These are phyloP conservation scores for Aspergillus neoniger DNA, from an alignment of 2,329 filamentous ascomycete genomes.

Conservation along the genomic window DNA sequence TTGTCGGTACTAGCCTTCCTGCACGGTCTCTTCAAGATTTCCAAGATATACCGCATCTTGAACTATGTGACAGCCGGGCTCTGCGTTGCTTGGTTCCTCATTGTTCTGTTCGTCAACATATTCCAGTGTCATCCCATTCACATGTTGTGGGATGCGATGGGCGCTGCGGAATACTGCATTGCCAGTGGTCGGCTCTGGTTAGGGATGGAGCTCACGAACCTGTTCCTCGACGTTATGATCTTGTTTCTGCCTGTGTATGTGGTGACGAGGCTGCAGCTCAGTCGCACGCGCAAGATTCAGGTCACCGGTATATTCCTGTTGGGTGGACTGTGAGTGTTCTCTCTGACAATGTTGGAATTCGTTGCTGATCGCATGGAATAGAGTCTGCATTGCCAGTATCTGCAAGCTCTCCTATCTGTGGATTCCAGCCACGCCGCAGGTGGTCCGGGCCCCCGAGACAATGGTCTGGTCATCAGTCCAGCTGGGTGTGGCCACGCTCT, in stretches of 20 bases:
- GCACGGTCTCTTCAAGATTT: neutral
- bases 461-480: neutral
- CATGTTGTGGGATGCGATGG: neutral
- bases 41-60: neutral
- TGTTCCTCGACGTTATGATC: neutral
- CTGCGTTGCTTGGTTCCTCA: neutral
- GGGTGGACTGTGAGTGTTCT: neutral
- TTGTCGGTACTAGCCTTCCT: neutral
- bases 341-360: neutral
- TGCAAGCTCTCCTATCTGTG: neutral
- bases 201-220: neutral
- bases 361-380: neutral
- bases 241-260: neutral
- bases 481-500: neutral
- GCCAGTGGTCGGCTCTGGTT: neutral
- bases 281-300: neutral
- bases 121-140: neutral
- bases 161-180: neutral
- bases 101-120: neutral
- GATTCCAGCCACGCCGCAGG: neutral
- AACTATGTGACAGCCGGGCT: neutral
- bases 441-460: neutral
- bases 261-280: neutral
- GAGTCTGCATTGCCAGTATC: neutral
- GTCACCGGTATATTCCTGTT: neutral